Evolutionary conservation across 139 green algal species (phyloP).

Genomic region (Nannochloris sp.): DNA sequence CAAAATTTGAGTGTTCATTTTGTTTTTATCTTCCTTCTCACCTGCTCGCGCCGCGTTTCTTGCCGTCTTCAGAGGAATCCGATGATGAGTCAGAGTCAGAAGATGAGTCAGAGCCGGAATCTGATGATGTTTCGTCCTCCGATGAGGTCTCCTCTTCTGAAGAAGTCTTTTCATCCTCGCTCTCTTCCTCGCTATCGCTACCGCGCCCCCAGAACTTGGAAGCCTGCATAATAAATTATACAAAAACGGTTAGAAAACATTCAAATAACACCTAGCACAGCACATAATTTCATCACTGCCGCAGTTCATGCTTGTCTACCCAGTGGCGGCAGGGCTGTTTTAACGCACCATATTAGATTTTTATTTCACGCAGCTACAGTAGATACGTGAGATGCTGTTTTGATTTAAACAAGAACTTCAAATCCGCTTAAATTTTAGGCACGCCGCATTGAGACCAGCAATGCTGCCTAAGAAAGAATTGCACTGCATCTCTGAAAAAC

Average conservation of each 20-base stretch:
- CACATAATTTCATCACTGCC: no score
- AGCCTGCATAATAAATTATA: slow-evolving; percentile 33
- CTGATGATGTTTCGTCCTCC: slow-evolving; percentile 21
- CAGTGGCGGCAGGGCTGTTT: neutral
- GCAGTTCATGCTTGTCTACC: neutral
- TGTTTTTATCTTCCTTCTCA: neutral
- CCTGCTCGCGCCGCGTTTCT: slow-evolving; percentile 22
- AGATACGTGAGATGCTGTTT: no score
- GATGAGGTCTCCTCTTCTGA: slow-evolving; percentile 15
- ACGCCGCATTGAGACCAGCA: no score
- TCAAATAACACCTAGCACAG: neutral
- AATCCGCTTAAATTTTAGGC: no score
- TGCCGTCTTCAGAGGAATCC: slow-evolving; percentile 26
- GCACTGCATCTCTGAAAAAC: no score
- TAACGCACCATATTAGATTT: no score
- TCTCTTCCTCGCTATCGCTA: slow-evolving; percentile 59
- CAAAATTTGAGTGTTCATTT: neutral
- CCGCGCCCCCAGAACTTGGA: slow-evolving; percentile 67
- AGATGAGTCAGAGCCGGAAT: slow-evolving; percentile 20
- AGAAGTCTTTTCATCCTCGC: slow-evolving; percentile 24
- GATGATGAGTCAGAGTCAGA: slow-evolving; percentile 34
- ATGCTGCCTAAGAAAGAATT: no score
- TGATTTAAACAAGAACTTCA: no score
- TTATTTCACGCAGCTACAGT: no score
- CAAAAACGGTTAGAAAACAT: neutral